Evolutionary conservation across 2,329 filamentous ascomycete species (phyloP).

Genomic region (Apiospora pterosperma): DNA sequence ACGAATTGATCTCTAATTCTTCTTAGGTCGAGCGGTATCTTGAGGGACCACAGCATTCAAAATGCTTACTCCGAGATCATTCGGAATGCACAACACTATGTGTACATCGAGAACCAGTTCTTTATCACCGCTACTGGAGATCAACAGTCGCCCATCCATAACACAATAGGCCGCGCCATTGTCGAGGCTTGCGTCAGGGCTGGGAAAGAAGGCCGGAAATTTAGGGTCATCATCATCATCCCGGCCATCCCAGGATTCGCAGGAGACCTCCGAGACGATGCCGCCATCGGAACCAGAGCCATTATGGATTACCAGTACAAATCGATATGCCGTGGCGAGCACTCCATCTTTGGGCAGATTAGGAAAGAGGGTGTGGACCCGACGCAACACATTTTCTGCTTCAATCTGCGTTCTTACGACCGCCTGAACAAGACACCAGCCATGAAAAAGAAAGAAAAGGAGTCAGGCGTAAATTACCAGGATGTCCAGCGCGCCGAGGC

Average conservation of each 20-base stretch:
- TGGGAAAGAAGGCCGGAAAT: slow-evolving; percentile 79
- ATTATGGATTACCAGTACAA: slow-evolving; percentile 99
- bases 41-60: slow-evolving; percentile 81
- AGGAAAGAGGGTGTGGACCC: slow-evolving; percentile 73
- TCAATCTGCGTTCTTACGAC: slow-evolving; percentile 91
- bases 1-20: neutral
- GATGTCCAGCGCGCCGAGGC: slow-evolving; percentile 85
- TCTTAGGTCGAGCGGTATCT: slow-evolving; percentile 77
- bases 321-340: slow-evolving; percentile 84
- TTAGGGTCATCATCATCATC: slow-evolving; percentile 85
- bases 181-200: slow-evolving; percentile 86
- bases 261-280: slow-evolving; percentile 80
- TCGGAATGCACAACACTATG: slow-evolving; percentile 80
- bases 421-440: slow-evolving; percentile 79
- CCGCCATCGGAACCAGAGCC: slow-evolving; percentile 79
- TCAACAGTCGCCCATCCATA: slow-evolving; percentile 81
- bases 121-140: slow-evolving; percentile 94
- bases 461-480: slow-evolving; percentile 79
- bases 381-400: slow-evolving; percentile 79
- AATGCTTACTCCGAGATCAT: slow-evolving; percentile 86
- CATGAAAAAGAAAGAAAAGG: slow-evolving; percentile 71
- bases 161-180: slow-evolving; percentile 82
- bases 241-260: slow-evolving; percentile 93
- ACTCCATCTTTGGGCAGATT: slow-evolving; percentile 85
- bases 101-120: slow-evolving; percentile 99